These are phyloP conservation scores for Coniochaeta sp. DNA, from an alignment of 2,329 filamentous ascomycete species.

Conservation along the genomic window DNA sequence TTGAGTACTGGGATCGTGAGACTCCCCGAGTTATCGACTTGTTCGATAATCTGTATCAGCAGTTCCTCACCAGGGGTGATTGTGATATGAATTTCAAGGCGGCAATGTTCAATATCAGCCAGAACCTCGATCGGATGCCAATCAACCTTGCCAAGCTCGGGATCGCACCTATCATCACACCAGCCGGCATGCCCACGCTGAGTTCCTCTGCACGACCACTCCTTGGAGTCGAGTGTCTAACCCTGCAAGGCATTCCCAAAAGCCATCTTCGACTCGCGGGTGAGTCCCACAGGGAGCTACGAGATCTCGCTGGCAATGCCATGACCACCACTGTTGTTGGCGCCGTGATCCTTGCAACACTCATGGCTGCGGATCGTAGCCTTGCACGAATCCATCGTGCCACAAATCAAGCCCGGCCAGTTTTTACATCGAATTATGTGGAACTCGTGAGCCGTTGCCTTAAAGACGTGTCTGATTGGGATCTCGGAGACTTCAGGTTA, in stretches of 20 bases:
- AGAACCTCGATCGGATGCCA: slow-evolving; percentile 59
- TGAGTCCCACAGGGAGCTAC: slow-evolving; percentile 53
- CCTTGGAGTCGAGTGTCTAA: slow-evolving; percentile 53
- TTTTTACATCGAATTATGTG: not conserved
- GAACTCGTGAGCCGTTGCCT: not conserved
- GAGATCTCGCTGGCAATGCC: slow-evolving; percentile 70
- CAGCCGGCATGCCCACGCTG: slow-evolving; percentile 52
- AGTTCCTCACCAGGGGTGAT: slow-evolving; percentile 25
- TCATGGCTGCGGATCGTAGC: slow-evolving; percentile 31
- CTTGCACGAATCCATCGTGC: not conserved
- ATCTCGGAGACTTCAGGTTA: not conserved
- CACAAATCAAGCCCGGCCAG: not conserved
- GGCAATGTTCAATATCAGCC: slow-evolving; percentile 55
- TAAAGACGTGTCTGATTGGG: not conserved
- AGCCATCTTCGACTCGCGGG: slow-evolving; percentile 54
- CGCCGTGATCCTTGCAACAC: slow-evolving; percentile 48
- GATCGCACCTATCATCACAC: slow-evolving; percentile 60
- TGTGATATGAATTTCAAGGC: slow-evolving; percentile 44
- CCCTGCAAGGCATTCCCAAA: slow-evolving; percentile 61
- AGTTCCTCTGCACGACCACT: slow-evolving; percentile 54
- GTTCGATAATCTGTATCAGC: slow-evolving; percentile 54
- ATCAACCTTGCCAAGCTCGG: slow-evolving; percentile 35
- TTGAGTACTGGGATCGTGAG: slow-evolving; percentile 38
- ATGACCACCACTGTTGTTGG: slow-evolving; percentile 71
- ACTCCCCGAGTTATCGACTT: slow-evolving; percentile 57